These are phyloP conservation scores for Chlorella vulgaris DNA, from an alignment of 139 green algal genomes.

Conservation along the genomic window DNA sequence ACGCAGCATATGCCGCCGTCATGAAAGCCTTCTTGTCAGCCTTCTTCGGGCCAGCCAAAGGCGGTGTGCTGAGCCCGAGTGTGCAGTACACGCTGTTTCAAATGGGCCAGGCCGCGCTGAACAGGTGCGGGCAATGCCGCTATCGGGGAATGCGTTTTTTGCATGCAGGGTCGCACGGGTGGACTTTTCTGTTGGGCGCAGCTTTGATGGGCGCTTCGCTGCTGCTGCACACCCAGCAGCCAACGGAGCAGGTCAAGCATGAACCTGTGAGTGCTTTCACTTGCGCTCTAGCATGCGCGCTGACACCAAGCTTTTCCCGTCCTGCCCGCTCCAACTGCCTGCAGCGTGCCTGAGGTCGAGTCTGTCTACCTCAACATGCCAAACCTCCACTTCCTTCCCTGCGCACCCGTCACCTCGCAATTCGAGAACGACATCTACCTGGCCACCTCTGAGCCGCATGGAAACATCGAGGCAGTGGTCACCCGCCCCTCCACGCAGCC, in stretches of 20 bases:
- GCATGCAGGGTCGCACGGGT: no score
- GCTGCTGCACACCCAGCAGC: no score
- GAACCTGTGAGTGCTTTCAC: no score
- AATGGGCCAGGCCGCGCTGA: slow-evolving; percentile 78
- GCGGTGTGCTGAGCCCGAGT: slow-evolving; percentile 86
- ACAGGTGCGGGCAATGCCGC: slow-evolving; percentile 43
- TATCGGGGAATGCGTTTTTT: no score
- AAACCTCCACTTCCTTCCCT: slow-evolving; percentile 97
- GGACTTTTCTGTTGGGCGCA: no score
- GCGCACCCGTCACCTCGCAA: slow-evolving; percentile 56
- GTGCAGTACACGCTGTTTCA: slow-evolving; percentile 94
- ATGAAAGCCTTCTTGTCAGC: slow-evolving; percentile 47
- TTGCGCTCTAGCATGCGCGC: not conserved
- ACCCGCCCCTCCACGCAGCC: slow-evolving; percentile 47
- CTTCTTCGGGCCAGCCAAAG: slow-evolving; percentile 85
- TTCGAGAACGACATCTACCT: slow-evolving; percentile 97
- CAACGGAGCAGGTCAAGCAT: no score
- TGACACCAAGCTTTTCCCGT: no score
- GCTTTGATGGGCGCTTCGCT: no score
- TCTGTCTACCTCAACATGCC: slow-evolving; percentile 91
- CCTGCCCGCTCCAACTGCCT: no score
- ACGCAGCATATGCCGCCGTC: slow-evolving; percentile 42
- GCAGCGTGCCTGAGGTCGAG: slow-evolving; percentile 66
- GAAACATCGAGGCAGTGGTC: slow-evolving; percentile 85
- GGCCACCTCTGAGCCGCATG: slow-evolving; percentile 91